A percentile compares a stretch with the other conserved stretches of the same genome.
Evolutionary conservation across 2,329 filamentous ascomycete species (phyloP).

Genomic region (Capronia coronata): DNA sequence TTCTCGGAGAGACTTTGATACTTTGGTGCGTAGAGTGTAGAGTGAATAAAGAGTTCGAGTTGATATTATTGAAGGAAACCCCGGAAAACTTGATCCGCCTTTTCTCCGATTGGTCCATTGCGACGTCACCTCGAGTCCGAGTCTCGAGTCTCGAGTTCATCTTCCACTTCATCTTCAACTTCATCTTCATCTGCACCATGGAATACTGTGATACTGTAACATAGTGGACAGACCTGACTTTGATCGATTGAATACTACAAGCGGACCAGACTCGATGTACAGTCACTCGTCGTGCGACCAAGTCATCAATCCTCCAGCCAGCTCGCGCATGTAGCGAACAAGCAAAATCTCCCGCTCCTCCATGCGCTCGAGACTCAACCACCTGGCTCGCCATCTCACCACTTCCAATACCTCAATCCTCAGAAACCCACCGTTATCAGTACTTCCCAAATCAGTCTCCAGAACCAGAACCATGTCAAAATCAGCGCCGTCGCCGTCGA

Average conservation of each 20-base stretch:
- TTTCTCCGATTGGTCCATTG: not conserved
- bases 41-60: not conserved
- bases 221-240: too few relatives aligned
- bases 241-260: too few relatives aligned
- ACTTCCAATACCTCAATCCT: not conserved
- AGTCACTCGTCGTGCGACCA: too few relatives aligned
- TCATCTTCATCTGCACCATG: too few relatives aligned
- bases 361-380: slow-evolving; percentile 11
- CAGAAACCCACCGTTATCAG: not conserved
- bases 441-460: not conserved
- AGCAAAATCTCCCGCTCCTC: too few relatives aligned
- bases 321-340: too few relatives aligned
- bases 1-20: too few relatives aligned
- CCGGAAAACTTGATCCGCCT: not conserved
- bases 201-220: too few relatives aligned
- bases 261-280: too few relatives aligned
- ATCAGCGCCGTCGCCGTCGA: not conserved
- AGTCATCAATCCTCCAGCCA: too few relatives aligned
- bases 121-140: not conserved
- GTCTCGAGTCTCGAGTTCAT: not conserved
- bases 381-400: slow-evolving; percentile 5
- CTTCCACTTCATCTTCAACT: too few relatives aligned
- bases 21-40: too few relatives aligned
- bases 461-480: slow-evolving; percentile 1
- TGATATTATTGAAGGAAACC: not conserved